Conservation (phyloP, 225 moss, liverwort and hornwort genomes). For the Asterella californica region DNA sequence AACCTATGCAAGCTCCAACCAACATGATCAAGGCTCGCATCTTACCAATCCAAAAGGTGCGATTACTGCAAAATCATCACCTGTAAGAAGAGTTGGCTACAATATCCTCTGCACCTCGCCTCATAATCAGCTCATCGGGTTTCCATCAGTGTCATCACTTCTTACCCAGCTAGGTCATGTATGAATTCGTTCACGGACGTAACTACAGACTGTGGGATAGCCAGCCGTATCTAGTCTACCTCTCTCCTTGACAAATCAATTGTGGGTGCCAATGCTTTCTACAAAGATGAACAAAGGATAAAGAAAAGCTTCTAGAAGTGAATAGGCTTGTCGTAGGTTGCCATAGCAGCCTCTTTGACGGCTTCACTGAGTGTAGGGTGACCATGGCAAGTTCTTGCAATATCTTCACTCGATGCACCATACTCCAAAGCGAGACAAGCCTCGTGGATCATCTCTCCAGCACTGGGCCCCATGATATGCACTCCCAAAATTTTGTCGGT, state of each 20-base stretch:
- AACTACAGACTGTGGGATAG: background rate
- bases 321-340: conserved; percentile 92
- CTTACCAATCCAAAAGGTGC: background rate
- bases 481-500: conserved; percentile 91
- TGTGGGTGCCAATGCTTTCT: conserved; percentile 19
- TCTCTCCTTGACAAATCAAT: conserved; percentile 13
- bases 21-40: conserved; percentile 12
- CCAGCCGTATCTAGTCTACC: conserved; percentile 9
- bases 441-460: conserved; percentile 92
- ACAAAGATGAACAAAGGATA: conserved; percentile 10
- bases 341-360: conserved; percentile 97
- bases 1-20: conserved; percentile 16
- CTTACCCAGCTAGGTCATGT: background rate
- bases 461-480: conserved; percentile 95
- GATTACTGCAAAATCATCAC: conserved; percentile 8
- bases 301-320: conserved; percentile 55
- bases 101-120: conserved; percentile 9
- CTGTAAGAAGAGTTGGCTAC: background rate
- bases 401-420: conserved; percentile 95
- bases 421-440: conserved; percentile 91
- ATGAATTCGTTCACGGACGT: background rate
- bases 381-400: conserved; percentile 94
- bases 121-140: conserved; percentile 5
- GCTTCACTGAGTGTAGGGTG: conserved; percentile 96
- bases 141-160: conserved; percentile 1